phyloP scores from a whole-genome alignment of 768 basidiomycete species.

The Pleurotus citrinopileatus region DNA sequence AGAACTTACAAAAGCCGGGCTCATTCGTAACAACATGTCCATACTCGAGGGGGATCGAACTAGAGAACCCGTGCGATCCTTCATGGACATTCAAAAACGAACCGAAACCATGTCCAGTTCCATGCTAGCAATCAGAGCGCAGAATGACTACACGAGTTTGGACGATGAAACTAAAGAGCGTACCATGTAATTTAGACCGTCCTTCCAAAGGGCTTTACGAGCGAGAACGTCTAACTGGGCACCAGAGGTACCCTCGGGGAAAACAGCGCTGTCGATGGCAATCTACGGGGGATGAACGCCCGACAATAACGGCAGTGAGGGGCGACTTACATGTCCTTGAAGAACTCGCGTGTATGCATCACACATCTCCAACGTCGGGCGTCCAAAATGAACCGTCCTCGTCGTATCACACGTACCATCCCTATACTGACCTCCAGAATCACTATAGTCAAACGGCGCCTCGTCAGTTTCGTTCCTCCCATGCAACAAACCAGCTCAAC shows the following conservation, averaged over 20 bases:
- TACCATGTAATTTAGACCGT: conserved; percentile 78
- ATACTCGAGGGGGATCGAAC: conserved; percentile 63
- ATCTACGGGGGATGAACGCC: conserved; percentile 60
- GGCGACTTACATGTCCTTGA: conserved; percentile 84
- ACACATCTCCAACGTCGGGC: conserved; percentile 80
- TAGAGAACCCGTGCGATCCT: conserved; percentile 78
- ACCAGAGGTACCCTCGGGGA: conserved; percentile 89
- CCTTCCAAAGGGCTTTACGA: conserved; percentile 84
- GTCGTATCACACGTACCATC: conserved; percentile 91
- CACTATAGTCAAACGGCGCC: conserved; percentile 62
- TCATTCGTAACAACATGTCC: conserved; percentile 95
- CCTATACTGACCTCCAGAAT: conserved; percentile 86
- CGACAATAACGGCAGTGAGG: conserved; percentile 17
- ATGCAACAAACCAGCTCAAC: too few species aligned
- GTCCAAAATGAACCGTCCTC: conserved; percentile 82
- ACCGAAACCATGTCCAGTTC: conserved; percentile 89
- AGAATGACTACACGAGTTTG: too few species aligned
- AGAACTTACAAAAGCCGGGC: conserved; percentile 81
- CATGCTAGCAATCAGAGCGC: too few species aligned
- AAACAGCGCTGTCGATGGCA: conserved; percentile 85
- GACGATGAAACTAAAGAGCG: conserved; percentile 21
- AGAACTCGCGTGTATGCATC: conserved; percentile 93
- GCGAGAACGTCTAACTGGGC: conserved; percentile 84
- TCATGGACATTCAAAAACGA: conserved; percentile 86
- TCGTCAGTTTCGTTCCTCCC: too few species aligned